phyloP scores from a whole-genome alignment of 2,329 filamentous ascomycete genomes.

The Whalleya microplaca region DNA sequence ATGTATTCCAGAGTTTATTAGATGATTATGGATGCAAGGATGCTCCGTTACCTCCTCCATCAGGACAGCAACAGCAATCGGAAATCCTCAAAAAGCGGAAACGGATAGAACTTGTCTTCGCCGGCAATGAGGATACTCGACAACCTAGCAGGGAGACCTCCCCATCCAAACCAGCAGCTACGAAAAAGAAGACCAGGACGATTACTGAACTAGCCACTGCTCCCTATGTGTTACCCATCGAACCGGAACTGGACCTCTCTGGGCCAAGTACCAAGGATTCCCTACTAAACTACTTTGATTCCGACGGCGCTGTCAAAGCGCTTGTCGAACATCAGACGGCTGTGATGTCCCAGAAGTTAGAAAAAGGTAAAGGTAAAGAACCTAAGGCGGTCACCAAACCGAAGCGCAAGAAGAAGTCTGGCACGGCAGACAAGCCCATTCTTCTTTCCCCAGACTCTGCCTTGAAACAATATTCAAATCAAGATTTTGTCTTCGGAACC shows the following conservation, averaged over 20 bases:
- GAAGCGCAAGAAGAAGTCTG: slow-evolving; percentile 44
- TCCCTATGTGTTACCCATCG: slow-evolving; percentile 57
- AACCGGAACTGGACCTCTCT: slow-evolving; percentile 39
- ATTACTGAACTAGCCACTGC: slow-evolving; percentile 80
- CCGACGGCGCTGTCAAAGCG: slow-evolving; percentile 39
- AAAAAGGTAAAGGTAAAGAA: slow-evolving; percentile 43
- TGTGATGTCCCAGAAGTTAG: slow-evolving; percentile 36
- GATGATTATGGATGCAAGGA: slow-evolving; percentile 46
- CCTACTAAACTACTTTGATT: slow-evolving; percentile 51
- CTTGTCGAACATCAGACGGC: slow-evolving; percentile 39
- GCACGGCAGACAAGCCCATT: slow-evolving; percentile 47
- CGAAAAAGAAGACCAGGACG: slow-evolving; percentile 73
- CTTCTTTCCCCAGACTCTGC: slow-evolving; percentile 73
- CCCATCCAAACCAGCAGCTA: slow-evolving; percentile 53
- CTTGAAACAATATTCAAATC: slow-evolving; percentile 64
- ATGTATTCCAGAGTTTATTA: slow-evolving; percentile 49
- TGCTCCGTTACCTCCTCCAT: slow-evolving; percentile 1
- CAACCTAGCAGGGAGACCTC: slow-evolving; percentile 33
- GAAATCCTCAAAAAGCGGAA: slow-evolving; percentile 59
- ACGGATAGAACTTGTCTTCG: slow-evolving; percentile 53
- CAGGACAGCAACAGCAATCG: slow-evolving; percentile 11
- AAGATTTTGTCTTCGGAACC: slow-evolving; percentile 84
- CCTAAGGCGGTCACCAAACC: slow-evolving; percentile 33
- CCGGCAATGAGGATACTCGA: slow-evolving; percentile 28
- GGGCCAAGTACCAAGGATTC: slow-evolving; percentile 38